phyloP scores from a whole-genome alignment of 164 flowering plant species.

The Magnolia kwangsiensis region DNA sequence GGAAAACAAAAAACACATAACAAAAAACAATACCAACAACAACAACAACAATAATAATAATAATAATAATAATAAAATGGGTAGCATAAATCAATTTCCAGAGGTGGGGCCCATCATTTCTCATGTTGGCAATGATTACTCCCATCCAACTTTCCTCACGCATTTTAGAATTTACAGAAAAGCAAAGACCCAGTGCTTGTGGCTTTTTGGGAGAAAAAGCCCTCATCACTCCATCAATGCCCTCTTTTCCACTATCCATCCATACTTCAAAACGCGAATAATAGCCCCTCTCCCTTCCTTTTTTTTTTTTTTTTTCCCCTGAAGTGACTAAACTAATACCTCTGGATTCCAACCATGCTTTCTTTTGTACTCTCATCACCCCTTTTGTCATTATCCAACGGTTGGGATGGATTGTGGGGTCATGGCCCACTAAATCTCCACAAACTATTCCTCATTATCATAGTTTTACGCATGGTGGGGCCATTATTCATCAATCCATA shows the following conservation, averaged over 20 bases:
- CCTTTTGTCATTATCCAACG: too few species aligned
- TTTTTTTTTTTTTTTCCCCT: background rate
- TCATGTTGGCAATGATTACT: background rate
- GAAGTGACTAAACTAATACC: background rate
- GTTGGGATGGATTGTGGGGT: too few species aligned
- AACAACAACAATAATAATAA: too few species aligned
- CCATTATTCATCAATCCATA: too few species aligned
- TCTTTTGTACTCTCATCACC: background rate
- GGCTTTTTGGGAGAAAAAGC: background rate
- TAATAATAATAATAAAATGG: background rate
- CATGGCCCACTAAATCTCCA: too few species aligned
- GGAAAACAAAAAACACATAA: too few species aligned
- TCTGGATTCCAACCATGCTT: background rate
- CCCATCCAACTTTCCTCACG: background rate
- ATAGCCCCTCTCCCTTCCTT: background rate
- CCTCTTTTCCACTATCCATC: background rate
- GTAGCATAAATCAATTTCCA: background rate
- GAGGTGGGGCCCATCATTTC: background rate
- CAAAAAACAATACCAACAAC: too few species aligned
- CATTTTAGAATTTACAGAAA: constrained; percentile 1
- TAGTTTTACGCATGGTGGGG: too few species aligned
- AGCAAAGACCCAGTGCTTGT: background rate
- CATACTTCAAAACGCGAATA: background rate
- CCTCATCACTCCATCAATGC: background rate
- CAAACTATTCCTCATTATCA: too few species aligned